Evolutionary conservation across 2,329 filamentous ascomycete genomes (phyloP).

Genomic region (Xylariales sp.): DNA sequence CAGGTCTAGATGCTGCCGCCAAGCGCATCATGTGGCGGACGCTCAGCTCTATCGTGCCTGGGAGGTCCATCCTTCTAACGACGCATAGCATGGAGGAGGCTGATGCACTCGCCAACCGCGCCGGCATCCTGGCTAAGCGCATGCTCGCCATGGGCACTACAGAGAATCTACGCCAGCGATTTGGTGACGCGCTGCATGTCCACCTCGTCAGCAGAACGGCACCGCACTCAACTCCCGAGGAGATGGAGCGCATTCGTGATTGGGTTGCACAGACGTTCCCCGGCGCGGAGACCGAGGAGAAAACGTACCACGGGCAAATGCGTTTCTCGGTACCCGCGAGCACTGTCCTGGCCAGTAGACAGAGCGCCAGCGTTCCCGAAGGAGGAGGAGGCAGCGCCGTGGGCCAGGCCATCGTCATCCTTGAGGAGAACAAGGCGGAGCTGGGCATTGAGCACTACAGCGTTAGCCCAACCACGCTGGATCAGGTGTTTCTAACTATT

Average conservation of each 20-base stretch:
- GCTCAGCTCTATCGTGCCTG: conserved; percentile 66
- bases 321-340: conserved; percentile 70
- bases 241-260: conserved; percentile 60
- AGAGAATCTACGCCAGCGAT: conserved; percentile 65
- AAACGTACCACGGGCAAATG: conserved; percentile 80
- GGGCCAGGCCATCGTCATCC: conserved; percentile 62
- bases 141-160: conserved; percentile 84
- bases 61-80: conserved; percentile 80
- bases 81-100: conserved; percentile 97
- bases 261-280: conserved; percentile 64
- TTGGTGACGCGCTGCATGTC: conserved; percentile 75
- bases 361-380: too few relatives aligned
- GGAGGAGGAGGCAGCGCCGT: conserved; percentile 43
- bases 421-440: conserved; percentile 66
- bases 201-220: conserved; percentile 75
- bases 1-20: conserved; percentile 83
- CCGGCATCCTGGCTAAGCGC: conserved; percentile 77
- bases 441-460: conserved; percentile 82
- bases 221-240: conserved; percentile 64
- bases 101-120: conserved; percentile 77
- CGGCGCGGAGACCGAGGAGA: conserved; percentile 63
- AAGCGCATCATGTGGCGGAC: conserved; percentile 95
- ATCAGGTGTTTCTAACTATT: conserved; percentile 86
- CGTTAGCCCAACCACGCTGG: conserved; percentile 79
- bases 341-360: conserved; percentile 27